These are phyloP conservation scores for Melaleuca alternifolia DNA, from an alignment of 345 rosid genomes.

Conservation along the genomic window DNA sequence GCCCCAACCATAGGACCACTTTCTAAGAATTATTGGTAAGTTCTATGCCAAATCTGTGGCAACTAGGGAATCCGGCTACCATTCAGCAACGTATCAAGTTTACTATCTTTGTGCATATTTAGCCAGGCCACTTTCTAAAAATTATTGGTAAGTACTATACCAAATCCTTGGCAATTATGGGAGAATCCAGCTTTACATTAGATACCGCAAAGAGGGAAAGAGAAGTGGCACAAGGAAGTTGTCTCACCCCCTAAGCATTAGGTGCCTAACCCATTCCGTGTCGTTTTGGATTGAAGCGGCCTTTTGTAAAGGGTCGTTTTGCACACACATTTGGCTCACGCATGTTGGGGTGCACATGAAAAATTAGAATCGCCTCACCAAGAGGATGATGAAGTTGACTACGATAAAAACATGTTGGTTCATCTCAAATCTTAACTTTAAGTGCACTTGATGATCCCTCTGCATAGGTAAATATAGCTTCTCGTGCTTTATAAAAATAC, in stretches of 20 bases:
- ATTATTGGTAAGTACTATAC: too few species aligned
- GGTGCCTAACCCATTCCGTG: not conserved
- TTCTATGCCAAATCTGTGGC: too few species aligned
- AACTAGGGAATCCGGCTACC: too few species aligned
- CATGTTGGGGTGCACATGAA: not conserved
- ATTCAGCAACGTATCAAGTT: too few species aligned
- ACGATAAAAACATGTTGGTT: not conserved
- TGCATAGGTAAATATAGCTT: not conserved
- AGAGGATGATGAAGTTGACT: not conserved
- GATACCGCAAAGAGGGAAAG: not conserved
- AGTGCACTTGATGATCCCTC: not conserved
- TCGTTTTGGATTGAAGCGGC: not conserved
- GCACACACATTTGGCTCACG: not conserved
- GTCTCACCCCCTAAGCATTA: not conserved
- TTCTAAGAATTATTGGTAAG: too few species aligned
- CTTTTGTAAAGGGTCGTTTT: not conserved
- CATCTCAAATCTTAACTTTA: not conserved
- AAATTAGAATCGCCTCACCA: not conserved
- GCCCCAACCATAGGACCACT: too few species aligned
- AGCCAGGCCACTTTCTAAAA: too few species aligned
- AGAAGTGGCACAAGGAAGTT: not conserved
- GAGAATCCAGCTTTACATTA: not conserved
- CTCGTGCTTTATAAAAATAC: too few species aligned
- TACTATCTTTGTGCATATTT: too few species aligned
- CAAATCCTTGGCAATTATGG: too few species aligned